Percentiles rank a stretch among this genome's conserved stretches.
phyloP scores from a whole-genome alignment of 169 alveolate genomes.

The Plasmodium reichenowi region DNA sequence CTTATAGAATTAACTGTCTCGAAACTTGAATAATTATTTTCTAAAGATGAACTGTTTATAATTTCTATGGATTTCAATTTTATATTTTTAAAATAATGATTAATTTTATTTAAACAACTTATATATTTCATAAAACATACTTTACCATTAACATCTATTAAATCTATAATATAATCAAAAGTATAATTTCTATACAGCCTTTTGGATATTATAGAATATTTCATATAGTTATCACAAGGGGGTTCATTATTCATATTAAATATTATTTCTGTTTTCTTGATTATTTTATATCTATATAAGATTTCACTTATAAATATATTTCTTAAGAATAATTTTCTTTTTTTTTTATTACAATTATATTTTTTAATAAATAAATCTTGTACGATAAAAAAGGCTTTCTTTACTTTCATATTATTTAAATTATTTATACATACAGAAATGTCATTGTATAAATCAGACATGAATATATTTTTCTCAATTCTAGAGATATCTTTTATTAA shows the following conservation, averaged over 20 bases:
- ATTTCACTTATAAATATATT: conserved; percentile 58
- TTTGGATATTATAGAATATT: conserved; percentile 34
- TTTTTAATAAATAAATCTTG: conserved; percentile 23
- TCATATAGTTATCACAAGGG: background rate
- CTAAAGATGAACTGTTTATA: background rate
- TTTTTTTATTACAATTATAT: background rate
- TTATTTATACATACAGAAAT: conserved; percentile 31
- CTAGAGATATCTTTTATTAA: conserved; percentile 4
- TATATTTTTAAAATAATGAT: background rate
- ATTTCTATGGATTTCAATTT: background rate
- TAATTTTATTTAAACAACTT: background rate
- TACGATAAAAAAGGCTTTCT: conserved; percentile 25
- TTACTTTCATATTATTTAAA: conserved; percentile 29
- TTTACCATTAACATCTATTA: conserved; percentile 47
- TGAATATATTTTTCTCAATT: conserved; percentile 13
- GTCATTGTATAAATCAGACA: conserved; percentile 42
- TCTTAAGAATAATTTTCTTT: conserved; percentile 21
- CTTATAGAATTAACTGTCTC: background rate
- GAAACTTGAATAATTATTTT: background rate
- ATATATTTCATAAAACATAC: conserved; percentile 1
- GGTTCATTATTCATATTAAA: conserved; percentile 22
- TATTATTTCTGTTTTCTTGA: conserved; percentile 43
- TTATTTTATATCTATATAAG: conserved; percentile 62
- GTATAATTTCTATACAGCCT: conserved; percentile 11
- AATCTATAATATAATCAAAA: conserved; percentile 45